Base-by-base conservation (phyloP, 345 rosid genomes). In the Aquilaria sinensis region DNA sequence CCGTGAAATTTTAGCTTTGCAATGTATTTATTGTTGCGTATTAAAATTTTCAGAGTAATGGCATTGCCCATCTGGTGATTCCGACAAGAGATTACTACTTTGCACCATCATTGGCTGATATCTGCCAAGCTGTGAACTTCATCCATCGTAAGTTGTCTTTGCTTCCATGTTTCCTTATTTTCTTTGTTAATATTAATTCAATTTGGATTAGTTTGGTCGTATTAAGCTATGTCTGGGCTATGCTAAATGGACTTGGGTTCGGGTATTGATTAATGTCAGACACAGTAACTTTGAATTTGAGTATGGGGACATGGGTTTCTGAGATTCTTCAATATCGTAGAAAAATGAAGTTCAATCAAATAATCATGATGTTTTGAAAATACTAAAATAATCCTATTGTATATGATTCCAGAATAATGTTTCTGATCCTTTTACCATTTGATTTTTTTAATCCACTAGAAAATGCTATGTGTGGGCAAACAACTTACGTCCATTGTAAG, bases 31-130 rank as follows among this genome's bases (percentile, higher is more conserved):
- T 43, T 55, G 23, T 64, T 55, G 30, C 29, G 45, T 55, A 31
- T n/a, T 29, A 32, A 11, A 53, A 56, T 70, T 62, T 62, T 73
- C 72, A 91, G 99, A 87, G 84, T 55, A 67, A 80, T 70, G 78
- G 75, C 74, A 91, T 95, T 81, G 78, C 87, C 64, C 99, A 95
- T 80, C 77, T 95, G 80, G 92, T 94, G 76, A 84, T 94, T 65
- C 96, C 99, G 61, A 94, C 99, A 14, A 84, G 96, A 72, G 99
- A 94, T 72, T 94, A 94, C 75, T 94, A 85, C 72, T 94, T 91
- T 84, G 99, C 97, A 57, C 99, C 99, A 31, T 84, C 93, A 29
- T 67, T 91, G 76, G 73, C 68, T 71, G 87, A 88, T 51, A 85
- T 89, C 68, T 82, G 83, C 74, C 91, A 69, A 72, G 99, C 99